A percentile compares a stretch with the other conserved stretches of the same genome.
Evolutionary conservation across 2,329 filamentous ascomycete species (phyloP).

Genomic region (Gnomoniopsis sp.): DNA sequence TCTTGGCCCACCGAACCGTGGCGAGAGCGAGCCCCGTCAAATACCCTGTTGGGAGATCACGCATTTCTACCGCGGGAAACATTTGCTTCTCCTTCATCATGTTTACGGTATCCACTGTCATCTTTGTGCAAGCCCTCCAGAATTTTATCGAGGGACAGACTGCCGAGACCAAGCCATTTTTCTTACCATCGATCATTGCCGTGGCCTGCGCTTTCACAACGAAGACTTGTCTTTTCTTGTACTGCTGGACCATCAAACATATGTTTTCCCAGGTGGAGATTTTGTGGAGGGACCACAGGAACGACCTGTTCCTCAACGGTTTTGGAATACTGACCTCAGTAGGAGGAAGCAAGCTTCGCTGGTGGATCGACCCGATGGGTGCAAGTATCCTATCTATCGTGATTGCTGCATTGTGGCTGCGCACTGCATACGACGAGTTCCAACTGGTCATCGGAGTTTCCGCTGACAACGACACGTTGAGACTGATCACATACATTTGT

Average conservation of each 20-base stretch:
- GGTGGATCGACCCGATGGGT: slow-evolving; percentile 94
- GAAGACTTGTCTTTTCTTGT: slow-evolving; percentile 79
- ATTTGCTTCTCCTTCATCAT: slow-evolving; percentile 96
- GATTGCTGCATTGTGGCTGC: slow-evolving; percentile 77
- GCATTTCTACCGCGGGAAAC: slow-evolving; percentile 92
- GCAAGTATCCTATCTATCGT: slow-evolving; percentile 80
- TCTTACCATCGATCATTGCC: slow-evolving; percentile 79
- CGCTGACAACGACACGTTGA: slow-evolving; percentile 78
- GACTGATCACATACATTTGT: slow-evolving; percentile 92
- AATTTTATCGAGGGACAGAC: slow-evolving; percentile 57
- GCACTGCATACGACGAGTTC: slow-evolving; percentile 85
- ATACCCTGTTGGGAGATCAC: slow-evolving; percentile 88
- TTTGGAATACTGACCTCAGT: slow-evolving; percentile 88
- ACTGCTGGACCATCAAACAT: slow-evolving; percentile 88
- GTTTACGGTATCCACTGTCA: slow-evolving; percentile 84
- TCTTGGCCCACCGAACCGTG: slow-evolving; percentile 83
- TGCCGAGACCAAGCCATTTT: slow-evolving; percentile 61
- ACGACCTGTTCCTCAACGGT: slow-evolving; percentile 92
- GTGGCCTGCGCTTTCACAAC: slow-evolving; percentile 80
- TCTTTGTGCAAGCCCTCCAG: slow-evolving; percentile 80
- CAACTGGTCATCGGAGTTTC: slow-evolving; percentile 85
- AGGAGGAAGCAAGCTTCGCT: slow-evolving; percentile 78
- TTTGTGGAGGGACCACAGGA: slow-evolving; percentile 93
- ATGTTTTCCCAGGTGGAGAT: slow-evolving; percentile 90
- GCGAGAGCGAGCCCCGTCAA: slow-evolving; percentile 78